Evolutionary conservation across 495 filamentous ascomycete species (phyloP).

Genomic region (Corynascus novoguineensis): DNA sequence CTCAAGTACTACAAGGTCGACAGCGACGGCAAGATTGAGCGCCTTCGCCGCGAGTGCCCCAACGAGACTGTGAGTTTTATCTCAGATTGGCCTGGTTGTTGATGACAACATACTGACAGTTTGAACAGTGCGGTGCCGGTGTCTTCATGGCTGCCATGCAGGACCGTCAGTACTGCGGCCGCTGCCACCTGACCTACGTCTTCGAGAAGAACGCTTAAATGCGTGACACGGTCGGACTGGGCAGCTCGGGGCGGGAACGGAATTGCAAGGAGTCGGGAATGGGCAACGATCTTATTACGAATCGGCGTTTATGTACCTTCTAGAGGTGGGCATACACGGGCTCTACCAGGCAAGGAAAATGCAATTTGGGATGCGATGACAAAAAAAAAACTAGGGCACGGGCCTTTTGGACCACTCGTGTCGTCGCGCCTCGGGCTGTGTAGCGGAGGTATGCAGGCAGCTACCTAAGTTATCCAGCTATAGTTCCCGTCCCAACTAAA

Average conservation of each 20-base stretch:
- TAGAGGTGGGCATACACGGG: constrained; percentile 28
- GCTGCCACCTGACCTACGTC: constrained; percentile 99
- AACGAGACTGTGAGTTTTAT: constrained; percentile 67
- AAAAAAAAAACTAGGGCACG: too few species aligned
- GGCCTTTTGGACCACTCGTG: background rate
- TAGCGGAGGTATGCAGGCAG: constrained; percentile 10
- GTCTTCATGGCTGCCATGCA: constrained; percentile 99
- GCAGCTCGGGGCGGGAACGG: constrained; percentile 18
- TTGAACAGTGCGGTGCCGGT: constrained; percentile 85
- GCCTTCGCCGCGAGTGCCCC: constrained; percentile 95
- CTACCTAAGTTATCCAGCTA: constrained; percentile 10
- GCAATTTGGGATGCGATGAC: constrained; percentile 30
- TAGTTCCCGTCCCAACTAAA: constrained; percentile 13
- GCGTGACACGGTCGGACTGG: constrained; percentile 2
- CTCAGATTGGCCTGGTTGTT: background rate
- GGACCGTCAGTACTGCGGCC: constrained; percentile 99
- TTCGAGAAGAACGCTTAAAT: constrained; percentile 68
- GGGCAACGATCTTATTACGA: constrained; percentile 18
- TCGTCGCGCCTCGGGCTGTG: constrained; percentile 5
- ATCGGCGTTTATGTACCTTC: constrained; percentile 39
- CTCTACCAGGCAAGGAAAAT: constrained; percentile 35
- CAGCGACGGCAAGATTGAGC: constrained; percentile 99
- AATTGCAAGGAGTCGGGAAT: constrained; percentile 29
- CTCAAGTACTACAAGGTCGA: constrained; percentile 99
- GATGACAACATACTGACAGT: constrained; percentile 27